phyloP scores from a whole-genome alignment of 192 early-diverging fungal genomes.

The Gigaspora rosea region DNA sequence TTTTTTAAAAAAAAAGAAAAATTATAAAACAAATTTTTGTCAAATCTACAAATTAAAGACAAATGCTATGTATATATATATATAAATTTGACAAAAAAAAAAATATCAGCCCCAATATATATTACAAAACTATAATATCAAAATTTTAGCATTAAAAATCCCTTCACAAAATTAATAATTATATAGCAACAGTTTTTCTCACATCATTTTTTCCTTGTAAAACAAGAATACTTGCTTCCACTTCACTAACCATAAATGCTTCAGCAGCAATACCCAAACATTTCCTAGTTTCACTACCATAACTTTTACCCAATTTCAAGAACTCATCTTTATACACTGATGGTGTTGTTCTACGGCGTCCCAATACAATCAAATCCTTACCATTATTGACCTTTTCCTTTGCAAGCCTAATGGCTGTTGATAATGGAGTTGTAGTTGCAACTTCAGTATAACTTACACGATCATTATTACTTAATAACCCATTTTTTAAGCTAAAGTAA shows the following conservation, averaged over 20 bases:
- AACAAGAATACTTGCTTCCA: constrained; percentile 23
- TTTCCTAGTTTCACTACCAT: constrained; percentile 9
- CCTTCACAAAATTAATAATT: too few species aligned
- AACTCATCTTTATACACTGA: constrained; percentile 18
- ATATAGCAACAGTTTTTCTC: too few species aligned
- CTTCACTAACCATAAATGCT: constrained; percentile 12
- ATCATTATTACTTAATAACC: constrained; percentile 30
- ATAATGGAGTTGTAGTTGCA: constrained; percentile 36
- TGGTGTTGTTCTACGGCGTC: constrained; percentile 31
- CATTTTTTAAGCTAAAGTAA: not conserved
- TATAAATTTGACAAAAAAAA: too few species aligned
- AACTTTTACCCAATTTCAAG: constrained; percentile 10
- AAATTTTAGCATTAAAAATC: too few species aligned
- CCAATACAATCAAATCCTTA: constrained; percentile 54
- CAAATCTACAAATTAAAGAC: too few species aligned
- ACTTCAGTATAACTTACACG: constrained; percentile 38
- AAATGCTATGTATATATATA: too few species aligned
- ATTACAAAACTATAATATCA: too few species aligned
- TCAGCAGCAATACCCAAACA: constrained; percentile 16
- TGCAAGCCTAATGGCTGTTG: constrained; percentile 40
- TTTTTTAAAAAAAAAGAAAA: too few species aligned
- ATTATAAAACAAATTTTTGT: too few species aligned
- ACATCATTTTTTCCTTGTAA: constrained; percentile 20
- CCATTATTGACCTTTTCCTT: constrained; percentile 38
- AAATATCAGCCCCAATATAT: too few species aligned